Percentiles rank a stretch among this genome's conserved stretches.
phyloP scores from a whole-genome alignment of 2,329 filamentous ascomycete species.

The Raffaelea albimanens region DNA sequence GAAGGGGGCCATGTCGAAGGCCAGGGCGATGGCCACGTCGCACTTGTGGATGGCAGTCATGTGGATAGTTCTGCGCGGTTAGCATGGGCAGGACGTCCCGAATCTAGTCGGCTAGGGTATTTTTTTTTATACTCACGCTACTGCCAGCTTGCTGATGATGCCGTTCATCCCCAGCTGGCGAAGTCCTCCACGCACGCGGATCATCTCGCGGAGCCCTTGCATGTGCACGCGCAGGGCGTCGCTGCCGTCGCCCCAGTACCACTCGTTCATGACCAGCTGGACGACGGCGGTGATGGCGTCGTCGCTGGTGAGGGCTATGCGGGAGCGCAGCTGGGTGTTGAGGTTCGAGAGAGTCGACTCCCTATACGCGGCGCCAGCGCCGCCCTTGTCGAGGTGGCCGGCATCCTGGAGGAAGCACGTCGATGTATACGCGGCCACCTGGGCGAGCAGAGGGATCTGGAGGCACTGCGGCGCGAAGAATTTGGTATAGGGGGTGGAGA shows the following conservation, averaged over 20 bases:
- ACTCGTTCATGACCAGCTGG: constrained; percentile 41
- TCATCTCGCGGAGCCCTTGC: constrained; percentile 36
- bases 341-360: constrained; percentile 33
- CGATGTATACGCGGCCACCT: constrained; percentile 39
- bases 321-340: constrained; percentile 33
- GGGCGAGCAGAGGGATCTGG: constrained; percentile 38
- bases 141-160: constrained; percentile 36
- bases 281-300: constrained; percentile 36
- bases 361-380: constrained; percentile 34
- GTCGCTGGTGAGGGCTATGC: constrained; percentile 24
- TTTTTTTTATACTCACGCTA: no score
- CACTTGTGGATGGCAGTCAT: constrained; percentile 22
- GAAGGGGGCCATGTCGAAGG: constrained; percentile 33
- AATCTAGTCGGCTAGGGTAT: no score
- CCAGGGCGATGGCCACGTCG: constrained; percentile 37
- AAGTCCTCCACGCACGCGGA: constrained; percentile 35
- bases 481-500: constrained; percentile 33
- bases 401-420: constrained; percentile 42
- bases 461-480: constrained; percentile 37
- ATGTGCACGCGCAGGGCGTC: constrained; percentile 36
- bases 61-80: constrained; percentile 6
- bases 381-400: constrained; percentile 33
- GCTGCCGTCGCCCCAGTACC: constrained; percentile 42
- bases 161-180: constrained; percentile 35
- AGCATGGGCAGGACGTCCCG: no score